These are phyloP conservation scores for Talaromyces rugulosus DNA, from an alignment of 2,329 filamentous ascomycete species.

Conservation along the genomic window DNA sequence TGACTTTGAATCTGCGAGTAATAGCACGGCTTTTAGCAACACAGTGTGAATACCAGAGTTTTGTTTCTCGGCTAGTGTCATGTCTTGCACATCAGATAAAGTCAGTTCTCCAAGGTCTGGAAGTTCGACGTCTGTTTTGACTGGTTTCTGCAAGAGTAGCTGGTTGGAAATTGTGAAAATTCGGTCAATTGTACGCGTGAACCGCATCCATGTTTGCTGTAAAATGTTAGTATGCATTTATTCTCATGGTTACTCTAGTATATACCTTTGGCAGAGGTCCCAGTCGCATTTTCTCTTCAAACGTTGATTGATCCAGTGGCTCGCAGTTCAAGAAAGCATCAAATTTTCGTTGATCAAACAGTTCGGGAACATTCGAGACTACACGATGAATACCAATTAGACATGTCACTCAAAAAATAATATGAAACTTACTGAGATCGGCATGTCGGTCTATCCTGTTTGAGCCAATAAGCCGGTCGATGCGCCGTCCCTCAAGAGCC, in stretches of 20 bases:
- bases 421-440: slow-evolving; percentile 30
- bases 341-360: slow-evolving; percentile 34
- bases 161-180: slow-evolving; percentile 32
- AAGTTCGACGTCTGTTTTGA: slow-evolving; percentile 23
- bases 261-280: slow-evolving; percentile 37
- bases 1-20: slow-evolving; percentile 31
- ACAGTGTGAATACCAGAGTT: slow-evolving; percentile 28
- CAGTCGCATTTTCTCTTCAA: slow-evolving; percentile 35
- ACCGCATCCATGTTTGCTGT: slow-evolving; percentile 34
- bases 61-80: slow-evolving; percentile 33
- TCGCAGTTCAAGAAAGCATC: slow-evolving; percentile 41
- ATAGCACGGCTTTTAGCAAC: slow-evolving; percentile 30
- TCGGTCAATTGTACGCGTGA: slow-evolving; percentile 29
- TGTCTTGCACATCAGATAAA: slow-evolving; percentile 28
- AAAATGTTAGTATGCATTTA: slow-evolving; percentile 18
- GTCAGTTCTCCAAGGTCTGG: slow-evolving; percentile 24
- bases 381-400: not conserved
- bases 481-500: slow-evolving; percentile 38
- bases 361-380: slow-evolving; percentile 28
- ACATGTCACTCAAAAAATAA: not conserved
- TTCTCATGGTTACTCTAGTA: not conserved
- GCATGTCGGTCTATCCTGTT: slow-evolving; percentile 32
- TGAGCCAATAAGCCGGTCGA: slow-evolving; percentile 37
- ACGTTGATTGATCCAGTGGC: slow-evolving; percentile 25
- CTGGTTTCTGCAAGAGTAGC: slow-evolving; percentile 28